phyloP scores from a whole-genome alignment of 2,329 filamentous ascomycete species.

The Myotisia sp. region DNA sequence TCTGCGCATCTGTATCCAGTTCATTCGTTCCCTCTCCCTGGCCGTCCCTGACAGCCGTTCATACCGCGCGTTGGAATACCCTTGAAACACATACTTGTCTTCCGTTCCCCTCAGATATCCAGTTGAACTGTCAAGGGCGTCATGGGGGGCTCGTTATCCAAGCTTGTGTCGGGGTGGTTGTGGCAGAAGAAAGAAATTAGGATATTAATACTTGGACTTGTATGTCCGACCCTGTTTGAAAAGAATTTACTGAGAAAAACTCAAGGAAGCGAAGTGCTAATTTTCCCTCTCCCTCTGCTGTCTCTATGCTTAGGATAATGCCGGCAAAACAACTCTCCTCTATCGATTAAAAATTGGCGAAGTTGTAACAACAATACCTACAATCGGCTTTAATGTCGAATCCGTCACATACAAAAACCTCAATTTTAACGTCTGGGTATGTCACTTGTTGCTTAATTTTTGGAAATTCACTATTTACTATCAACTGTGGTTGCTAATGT shows the following conservation, averaged over 20 bases:
- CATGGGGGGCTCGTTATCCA: constrained; percentile 45
- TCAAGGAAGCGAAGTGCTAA: too few species aligned
- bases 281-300: too few species aligned
- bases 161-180: constrained; percentile 52
- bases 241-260: too few species aligned
- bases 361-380: constrained; percentile 96
- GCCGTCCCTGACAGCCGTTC: too few species aligned
- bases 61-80: too few species aligned
- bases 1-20: too few species aligned
- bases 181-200: constrained; percentile 96
- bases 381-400: constrained; percentile 98
- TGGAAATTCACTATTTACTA: background rate
- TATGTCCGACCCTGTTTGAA: constrained; percentile 36
- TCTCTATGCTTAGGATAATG: constrained; percentile 95
- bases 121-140: too few species aligned
- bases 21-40: too few species aligned
- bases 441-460: constrained; percentile 17
- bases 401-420: constrained; percentile 97
- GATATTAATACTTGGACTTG: constrained; percentile 85
- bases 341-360: constrained; percentile 98
- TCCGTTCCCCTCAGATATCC: too few species aligned
- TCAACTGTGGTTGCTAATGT: background rate
- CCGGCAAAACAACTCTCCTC: constrained; percentile 90
- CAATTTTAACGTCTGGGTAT: constrained; percentile 96
- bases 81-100: too few species aligned